Evolutionary conservation across 1,284 basidiomycete genomes (phyloP).

Genomic region (Coniferiporia sulphurascens): DNA sequence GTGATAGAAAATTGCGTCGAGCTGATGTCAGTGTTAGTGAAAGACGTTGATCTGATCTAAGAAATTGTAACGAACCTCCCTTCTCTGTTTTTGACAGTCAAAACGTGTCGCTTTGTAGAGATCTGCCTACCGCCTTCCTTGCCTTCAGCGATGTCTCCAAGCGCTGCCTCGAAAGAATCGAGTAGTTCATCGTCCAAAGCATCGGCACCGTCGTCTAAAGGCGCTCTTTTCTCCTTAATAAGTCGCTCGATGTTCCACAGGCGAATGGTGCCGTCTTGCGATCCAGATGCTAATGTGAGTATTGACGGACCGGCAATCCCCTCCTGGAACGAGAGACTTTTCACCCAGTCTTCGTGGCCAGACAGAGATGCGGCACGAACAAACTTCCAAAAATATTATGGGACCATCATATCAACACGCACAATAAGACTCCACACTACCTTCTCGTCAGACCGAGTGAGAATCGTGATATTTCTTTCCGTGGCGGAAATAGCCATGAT

Average conservation of each 20-base stretch:
- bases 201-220: slow-evolving; percentile 23
- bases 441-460: slow-evolving; percentile 55
- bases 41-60: neutral
- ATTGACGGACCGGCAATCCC: slow-evolving; percentile 31
- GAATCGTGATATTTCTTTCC: slow-evolving; percentile 72
- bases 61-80: slow-evolving; percentile 39
- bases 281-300: slow-evolving; percentile 78
- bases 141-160: slow-evolving; percentile 61
- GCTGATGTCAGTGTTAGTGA: slow-evolving; percentile 30
- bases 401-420: neutral
- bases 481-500: slow-evolving; percentile 78
- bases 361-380: slow-evolving; percentile 58
- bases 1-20: slow-evolving; percentile 67
- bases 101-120: slow-evolving; percentile 76
- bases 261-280: slow-evolving; percentile 88
- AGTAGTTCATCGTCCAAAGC: slow-evolving; percentile 64
- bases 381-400: slow-evolving; percentile 38
- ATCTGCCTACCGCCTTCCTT: slow-evolving; percentile 73
- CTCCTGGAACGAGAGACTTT: slow-evolving; percentile 64
- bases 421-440: slow-evolving; percentile 29
- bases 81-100: slow-evolving; percentile 54
- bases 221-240: slow-evolving; percentile 22
- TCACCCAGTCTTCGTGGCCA: slow-evolving; percentile 94
- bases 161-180: slow-evolving; percentile 82
- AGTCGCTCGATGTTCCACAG: slow-evolving; percentile 74